Base-by-base conservation (phyloP, 306 rosid genomes). In the Vigna angularis region DNA sequence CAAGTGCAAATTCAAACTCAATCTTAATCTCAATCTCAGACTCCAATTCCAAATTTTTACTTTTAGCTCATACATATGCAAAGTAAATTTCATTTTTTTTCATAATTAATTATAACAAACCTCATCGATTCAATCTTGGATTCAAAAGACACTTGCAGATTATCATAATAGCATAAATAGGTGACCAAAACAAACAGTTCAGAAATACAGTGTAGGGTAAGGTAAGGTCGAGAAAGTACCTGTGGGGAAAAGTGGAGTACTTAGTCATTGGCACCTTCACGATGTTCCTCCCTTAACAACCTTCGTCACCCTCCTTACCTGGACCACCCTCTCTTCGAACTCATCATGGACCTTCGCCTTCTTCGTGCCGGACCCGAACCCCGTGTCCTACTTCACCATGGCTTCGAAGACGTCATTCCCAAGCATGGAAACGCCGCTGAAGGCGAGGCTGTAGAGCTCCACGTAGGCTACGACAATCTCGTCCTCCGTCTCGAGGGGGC, bases 291-390 rank as follows among this genome's bases (percentile, higher is more conserved):
- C 99, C 66, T 95, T 93, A 1, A 95, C 99, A n/a, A 95, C 99
- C 87, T 95, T 95, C 7, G 96, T 95, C 5, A 95, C 93, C 82
- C 99, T 86, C 56, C 97, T 81, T n/a, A 95, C 98, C 78, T 95
- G 99, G 0, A 93, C 93, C 30, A 95, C 96, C 74, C 98, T 88
- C 86, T 95, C 99, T 1, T 93, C 94, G 12, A 95, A 90, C n/a
- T 97, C 99, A 61, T 95, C 99, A 22, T 86, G 73, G 3, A 82
- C 4, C 87, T 90, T 95, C 52, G 84, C 97, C 83, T 86, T 90
- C 93, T 87, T 95, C 59, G 4, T 28, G n/a, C 83, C 86, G 0
- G 90, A 87, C 12, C 98, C 90, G 22, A 87, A 84, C 40, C 95
- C 97, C 0, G 86, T 81, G 0, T 26, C 65, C 66, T 82, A 87